phyloP scores from a whole-genome alignment of 495 filamentous ascomycete species.

The Talaromyces liani region DNA sequence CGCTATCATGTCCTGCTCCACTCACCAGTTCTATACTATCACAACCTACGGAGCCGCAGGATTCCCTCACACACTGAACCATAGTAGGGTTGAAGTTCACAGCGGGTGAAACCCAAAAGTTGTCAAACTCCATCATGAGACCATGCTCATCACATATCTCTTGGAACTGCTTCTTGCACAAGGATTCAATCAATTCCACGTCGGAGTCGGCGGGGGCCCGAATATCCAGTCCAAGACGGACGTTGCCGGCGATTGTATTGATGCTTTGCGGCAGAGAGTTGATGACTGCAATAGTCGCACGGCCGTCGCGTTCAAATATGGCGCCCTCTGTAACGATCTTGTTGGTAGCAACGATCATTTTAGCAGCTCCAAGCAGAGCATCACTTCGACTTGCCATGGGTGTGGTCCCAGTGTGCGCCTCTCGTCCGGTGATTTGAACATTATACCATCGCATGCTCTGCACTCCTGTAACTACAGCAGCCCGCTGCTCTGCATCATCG shows the following conservation, averaged over 20 bases:
- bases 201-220: constrained; percentile 50
- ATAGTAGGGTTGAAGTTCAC: constrained; percentile 58
- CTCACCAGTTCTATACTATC: constrained; percentile 38
- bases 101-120: constrained; percentile 48
- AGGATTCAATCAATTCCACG: constrained; percentile 43
- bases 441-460: constrained; percentile 56
- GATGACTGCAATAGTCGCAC: constrained; percentile 64
- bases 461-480: constrained; percentile 62
- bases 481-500: constrained; percentile 41
- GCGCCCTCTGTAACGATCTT: constrained; percentile 40
- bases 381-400: constrained; percentile 45
- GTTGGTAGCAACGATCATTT: constrained; percentile 58
- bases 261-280: constrained; percentile 54
- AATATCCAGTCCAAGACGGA: constrained; percentile 63
- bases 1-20: constrained; percentile 55
- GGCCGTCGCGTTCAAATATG: constrained; percentile 23
- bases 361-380: constrained; percentile 55
- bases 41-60: constrained; percentile 12
- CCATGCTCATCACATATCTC: constrained; percentile 43
- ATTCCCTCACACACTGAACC: constrained; percentile 31
- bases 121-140: constrained; percentile 31
- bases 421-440: constrained; percentile 51
- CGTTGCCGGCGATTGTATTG: constrained; percentile 63
- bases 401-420: constrained; percentile 70
- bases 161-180: constrained; percentile 36